A percentile compares a stretch with the other conserved stretches of the same genome.
Evolutionary conservation across 2,329 filamentous ascomycete genomes (phyloP).

Genomic region (Elsinoe ampelina): DNA sequence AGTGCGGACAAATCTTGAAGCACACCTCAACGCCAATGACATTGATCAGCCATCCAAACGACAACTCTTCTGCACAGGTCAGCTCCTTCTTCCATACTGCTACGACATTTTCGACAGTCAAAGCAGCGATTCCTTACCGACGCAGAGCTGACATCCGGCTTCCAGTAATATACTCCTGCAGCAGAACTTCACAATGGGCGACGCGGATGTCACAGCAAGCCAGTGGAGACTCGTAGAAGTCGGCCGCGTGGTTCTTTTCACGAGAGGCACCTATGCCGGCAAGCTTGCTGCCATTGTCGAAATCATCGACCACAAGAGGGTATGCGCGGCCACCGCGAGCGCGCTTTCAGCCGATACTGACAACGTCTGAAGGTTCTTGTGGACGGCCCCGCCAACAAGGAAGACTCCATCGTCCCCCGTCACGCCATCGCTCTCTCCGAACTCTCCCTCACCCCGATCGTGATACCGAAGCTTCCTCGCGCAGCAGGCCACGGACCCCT

Average conservation of each 20-base stretch:
- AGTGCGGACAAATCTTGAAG: slow-evolving; percentile 5
- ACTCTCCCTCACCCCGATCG: slow-evolving; percentile 80
- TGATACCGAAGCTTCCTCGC: slow-evolving; percentile 77
- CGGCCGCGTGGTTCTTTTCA: slow-evolving; percentile 91
- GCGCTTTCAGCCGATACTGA: slow-evolving; percentile 11
- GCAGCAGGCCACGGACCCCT: slow-evolving; percentile 73
- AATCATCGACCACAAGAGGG: slow-evolving; percentile 99
- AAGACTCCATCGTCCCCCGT: slow-evolving; percentile 72
- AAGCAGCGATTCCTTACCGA: background rate
- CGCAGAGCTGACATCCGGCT: background rate
- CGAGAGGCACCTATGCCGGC: slow-evolving; percentile 70
- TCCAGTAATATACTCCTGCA: background rate
- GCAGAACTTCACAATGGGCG: slow-evolving; percentile 34
- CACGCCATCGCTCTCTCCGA: slow-evolving; percentile 75
- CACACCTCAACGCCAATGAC: slow-evolving; percentile 4
- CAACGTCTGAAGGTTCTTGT: slow-evolving; percentile 66
- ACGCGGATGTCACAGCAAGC: slow-evolving; percentile 40
- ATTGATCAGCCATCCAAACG: background rate
- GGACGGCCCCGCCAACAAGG: slow-evolving; percentile 81
- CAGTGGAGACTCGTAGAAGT: slow-evolving; percentile 95
- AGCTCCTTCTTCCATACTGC: background rate
- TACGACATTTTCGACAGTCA: background rate
- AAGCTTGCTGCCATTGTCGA: slow-evolving; percentile 91
- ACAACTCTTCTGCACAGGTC: slow-evolving; percentile 7
- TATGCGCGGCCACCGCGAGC: slow-evolving; percentile 51